Evolutionary conservation across 805 yeast species (phyloP).

Genomic region (Brettanomyces sp.): DNA sequence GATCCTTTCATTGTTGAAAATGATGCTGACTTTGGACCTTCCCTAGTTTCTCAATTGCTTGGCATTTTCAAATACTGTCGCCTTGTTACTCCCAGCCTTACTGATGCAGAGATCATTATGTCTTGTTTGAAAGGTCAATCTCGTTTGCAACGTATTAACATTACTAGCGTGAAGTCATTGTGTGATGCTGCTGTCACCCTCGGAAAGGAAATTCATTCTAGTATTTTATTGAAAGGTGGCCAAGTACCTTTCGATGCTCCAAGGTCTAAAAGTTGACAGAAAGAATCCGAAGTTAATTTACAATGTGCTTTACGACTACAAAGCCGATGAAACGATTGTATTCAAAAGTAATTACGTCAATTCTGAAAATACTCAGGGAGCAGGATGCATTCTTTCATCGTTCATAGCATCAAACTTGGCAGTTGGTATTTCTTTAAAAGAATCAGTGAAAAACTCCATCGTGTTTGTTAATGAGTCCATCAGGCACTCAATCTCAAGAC

Average conservation of each 20-base stretch:
- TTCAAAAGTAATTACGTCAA: constrained; percentile 4
- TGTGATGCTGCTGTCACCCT: constrained; percentile 34
- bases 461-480: constrained; percentile 61
- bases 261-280: constrained; percentile 8
- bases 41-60: constrained; percentile 16
- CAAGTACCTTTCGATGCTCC: constrained; percentile 45
- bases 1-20: constrained; percentile 86
- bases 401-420: constrained; percentile 71
- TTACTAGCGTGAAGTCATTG: constrained; percentile 9
- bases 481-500: constrained; percentile 28
- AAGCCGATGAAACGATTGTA: background rate
- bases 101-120: constrained; percentile 46
- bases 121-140: constrained; percentile 18
- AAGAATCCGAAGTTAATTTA: constrained; percentile 10
- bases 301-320: constrained; percentile 1
- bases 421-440: constrained; percentile 32
- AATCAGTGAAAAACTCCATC: constrained; percentile 49
- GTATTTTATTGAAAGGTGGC: constrained; percentile 74
- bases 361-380: constrained; percentile 60
- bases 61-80: constrained; percentile 10
- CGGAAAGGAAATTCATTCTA: constrained; percentile 28
- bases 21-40: constrained; percentile 55
- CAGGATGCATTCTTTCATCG: constrained; percentile 81
- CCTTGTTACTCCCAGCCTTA: constrained; percentile 67
- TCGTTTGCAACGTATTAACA: constrained; percentile 10